Percentiles rank a stretch among this genome's conserved stretches.
phyloP scores from a whole-genome alignment of 2,329 filamentous ascomycete species.

The Seiridium unicorne region DNA sequence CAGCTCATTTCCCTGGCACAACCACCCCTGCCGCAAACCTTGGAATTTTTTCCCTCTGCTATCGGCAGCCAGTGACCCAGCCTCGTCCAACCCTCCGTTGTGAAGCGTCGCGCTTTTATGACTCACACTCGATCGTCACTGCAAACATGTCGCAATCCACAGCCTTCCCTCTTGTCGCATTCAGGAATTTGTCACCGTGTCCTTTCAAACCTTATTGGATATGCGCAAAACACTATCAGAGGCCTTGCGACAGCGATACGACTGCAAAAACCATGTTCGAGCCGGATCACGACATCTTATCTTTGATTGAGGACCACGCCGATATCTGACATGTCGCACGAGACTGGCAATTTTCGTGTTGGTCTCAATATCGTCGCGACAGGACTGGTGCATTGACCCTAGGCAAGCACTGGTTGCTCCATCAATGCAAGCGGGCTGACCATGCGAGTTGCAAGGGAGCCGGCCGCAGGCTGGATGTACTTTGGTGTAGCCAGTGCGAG shows the following conservation, averaged over 20 bases:
- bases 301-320: neutral
- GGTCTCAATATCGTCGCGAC: slow-evolving; percentile 15
- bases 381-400: slow-evolving; percentile 14
- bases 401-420: slow-evolving; percentile 22
- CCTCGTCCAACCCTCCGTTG: slow-evolving; percentile 10
- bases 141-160: slow-evolving; percentile 2
- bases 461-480: slow-evolving; percentile 21
- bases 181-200: neutral
- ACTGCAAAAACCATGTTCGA: neutral
- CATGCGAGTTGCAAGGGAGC: slow-evolving; percentile 23
- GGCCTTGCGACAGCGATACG: neutral
- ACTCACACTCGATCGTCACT: slow-evolving; percentile 6
- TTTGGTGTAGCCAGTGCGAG: slow-evolving; percentile 21
- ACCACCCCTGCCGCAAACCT: slow-evolving; percentile 7
- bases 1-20: slow-evolving; percentile 12
- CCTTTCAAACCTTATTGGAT: neutral
- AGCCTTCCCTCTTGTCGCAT: neutral
- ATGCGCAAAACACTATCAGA: neutral
- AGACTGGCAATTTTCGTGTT: slow-evolving; percentile 7
- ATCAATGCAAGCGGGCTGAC: slow-evolving; percentile 26
- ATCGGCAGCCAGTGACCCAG: slow-evolving; percentile 7
- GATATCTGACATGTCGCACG: neutral
- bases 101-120: slow-evolving; percentile 1
- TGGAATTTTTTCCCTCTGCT: slow-evolving; percentile 2
- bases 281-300: neutral